Base-by-base conservation (phyloP, 2,329 filamentous ascomycete species). In the Phaeosphaeriaceae sp. region DNA sequence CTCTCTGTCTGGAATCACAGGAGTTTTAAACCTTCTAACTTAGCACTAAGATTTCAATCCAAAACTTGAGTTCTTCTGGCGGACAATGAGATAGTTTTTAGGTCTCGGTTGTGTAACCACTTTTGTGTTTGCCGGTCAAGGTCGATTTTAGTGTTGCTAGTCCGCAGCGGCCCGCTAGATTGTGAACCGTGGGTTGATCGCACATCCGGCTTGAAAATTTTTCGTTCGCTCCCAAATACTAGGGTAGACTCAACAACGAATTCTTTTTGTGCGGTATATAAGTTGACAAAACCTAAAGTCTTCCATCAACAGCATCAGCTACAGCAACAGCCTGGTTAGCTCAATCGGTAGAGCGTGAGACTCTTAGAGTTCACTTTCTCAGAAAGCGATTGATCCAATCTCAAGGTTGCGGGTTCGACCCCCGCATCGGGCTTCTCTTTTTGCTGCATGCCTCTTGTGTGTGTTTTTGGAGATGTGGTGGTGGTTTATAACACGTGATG, bases 321-420 rank as follows among this genome's bases (percentile, higher is more conserved):
- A 25, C 19, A 47, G 27, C n/a, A 53, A 20, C 44, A 41, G 51
- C 51, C 51, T 48, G 51, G 51, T 41, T 53, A 48, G 51, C 51
- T 75, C 71, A 76, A 76, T 77, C 75, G 75, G 74, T 77, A 77
- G 75, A 76, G 74, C 75, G 73, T 76, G 69, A 76, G 75, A 76
- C 74, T 77, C 74, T 77, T 76, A 76, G 45, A 54, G 61, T 67
- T 54, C 51, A 54, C 51, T 27, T 54, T 40, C 51, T 41, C 20
- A 54, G 25, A 48, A 25, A 27, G 44, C 51, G 51, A 54, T 54
- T 54, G 51, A 48, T 54, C 25, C 51, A 53, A 55, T 55, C 53
- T 55, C 53, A 50, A 55, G 53, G 53, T 55, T 55, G 53, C 40
- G 53, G 53, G 51, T 53, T 53, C 51, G 53, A 55, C 47, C 53